Percentiles rank a stretch among this genome's conserved stretches.
These are phyloP conservation scores for Kodamaea nitidulidarum DNA, from an alignment of 805 yeast species.

Conservation along the genomic window DNA sequence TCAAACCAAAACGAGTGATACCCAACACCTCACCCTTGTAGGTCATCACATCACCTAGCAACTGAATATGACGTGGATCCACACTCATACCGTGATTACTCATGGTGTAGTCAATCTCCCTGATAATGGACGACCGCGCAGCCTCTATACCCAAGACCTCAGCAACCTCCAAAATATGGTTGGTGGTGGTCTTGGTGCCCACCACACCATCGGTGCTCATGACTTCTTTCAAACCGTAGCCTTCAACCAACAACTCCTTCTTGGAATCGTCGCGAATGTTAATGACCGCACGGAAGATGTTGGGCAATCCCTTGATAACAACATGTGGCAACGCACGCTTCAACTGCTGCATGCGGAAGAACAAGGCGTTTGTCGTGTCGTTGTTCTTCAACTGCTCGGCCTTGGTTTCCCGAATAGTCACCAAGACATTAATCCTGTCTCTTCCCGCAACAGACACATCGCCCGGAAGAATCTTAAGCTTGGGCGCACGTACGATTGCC, in stretches of 20 bases:
- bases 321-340: slow-evolving; percentile 82
- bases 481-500: slow-evolving; percentile 82
- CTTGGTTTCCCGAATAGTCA: slow-evolving; percentile 39
- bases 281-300: slow-evolving; percentile 92
- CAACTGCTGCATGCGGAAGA: slow-evolving; percentile 84
- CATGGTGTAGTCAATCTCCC: slow-evolving; percentile 96
- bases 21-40: slow-evolving; percentile 98
- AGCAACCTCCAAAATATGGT: slow-evolving; percentile 86
- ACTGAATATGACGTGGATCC: slow-evolving; percentile 98
- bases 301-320: slow-evolving; percentile 89
- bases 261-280: slow-evolving; percentile 82
- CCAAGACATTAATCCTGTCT: slow-evolving; percentile 64
- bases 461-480: slow-evolving; percentile 71
- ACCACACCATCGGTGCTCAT: slow-evolving; percentile 97
- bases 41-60: slow-evolving; percentile 97
- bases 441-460: slow-evolving; percentile 68
- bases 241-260: slow-evolving; percentile 93
- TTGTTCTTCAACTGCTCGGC: slow-evolving; percentile 31
- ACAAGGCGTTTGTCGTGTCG: slow-evolving; percentile 49
- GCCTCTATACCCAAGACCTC: slow-evolving; percentile 96
- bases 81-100: slow-evolving; percentile 99
- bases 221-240: slow-evolving; percentile 92
- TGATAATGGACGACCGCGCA: slow-evolving; percentile 87
- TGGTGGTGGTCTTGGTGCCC: slow-evolving; percentile 82
- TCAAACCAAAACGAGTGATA: slow-evolving; percentile 94